Base-by-base conservation (phyloP, 768 basidiomycete species). In the Suillus americanus region DNA sequence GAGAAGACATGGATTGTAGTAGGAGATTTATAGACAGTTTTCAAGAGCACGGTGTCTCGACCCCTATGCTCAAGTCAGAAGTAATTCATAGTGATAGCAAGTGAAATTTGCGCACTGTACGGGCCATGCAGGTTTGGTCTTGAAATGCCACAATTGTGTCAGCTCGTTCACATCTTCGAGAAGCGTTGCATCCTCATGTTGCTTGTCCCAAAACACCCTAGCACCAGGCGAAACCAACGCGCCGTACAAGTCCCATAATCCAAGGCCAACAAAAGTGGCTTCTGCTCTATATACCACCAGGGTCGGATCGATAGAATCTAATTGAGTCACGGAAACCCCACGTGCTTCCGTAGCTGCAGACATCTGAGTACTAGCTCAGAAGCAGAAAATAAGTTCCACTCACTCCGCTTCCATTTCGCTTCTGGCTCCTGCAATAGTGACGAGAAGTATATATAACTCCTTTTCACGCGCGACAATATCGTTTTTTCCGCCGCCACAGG, bases 361-460 rank as follows among this genome's bases (percentile, higher is more conserved):
- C 63, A 37, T 37, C 46, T 72, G 51, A 71, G 40, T 37, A 48
- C 59, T 12, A 23, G 35, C 13, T 23, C 20, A 37, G 53, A 55
- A 41, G 40, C 57, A 67, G 60, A 67, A 61, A 63, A 46, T 68
- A n/a, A 65, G 65, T 35, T 8, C 8, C 25, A 79, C 89, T 70
- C 75, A 94, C 92, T 92, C 72, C 89, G 83, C 72, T 89, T 89
- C 97, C 97, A 99, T 76, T 99, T 99, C 3, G 95, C 94, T 75
- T 98, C 95, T 0, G 97, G 97, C 71, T 99, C 97, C 76, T 99
- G 97, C 57, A 99, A 77, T 56, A 99, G 80, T 0, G 96, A 97
- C 1, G 96, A 96, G 75, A 99, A 99, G 77, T 99, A 98, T 61
- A 99, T 98, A 71, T 99, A 99, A 74, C 93, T 97, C 65, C 97